phyloP scores from a whole-genome alignment of 23 red algal species.

The Gracilariopsis chorda region DNA sequence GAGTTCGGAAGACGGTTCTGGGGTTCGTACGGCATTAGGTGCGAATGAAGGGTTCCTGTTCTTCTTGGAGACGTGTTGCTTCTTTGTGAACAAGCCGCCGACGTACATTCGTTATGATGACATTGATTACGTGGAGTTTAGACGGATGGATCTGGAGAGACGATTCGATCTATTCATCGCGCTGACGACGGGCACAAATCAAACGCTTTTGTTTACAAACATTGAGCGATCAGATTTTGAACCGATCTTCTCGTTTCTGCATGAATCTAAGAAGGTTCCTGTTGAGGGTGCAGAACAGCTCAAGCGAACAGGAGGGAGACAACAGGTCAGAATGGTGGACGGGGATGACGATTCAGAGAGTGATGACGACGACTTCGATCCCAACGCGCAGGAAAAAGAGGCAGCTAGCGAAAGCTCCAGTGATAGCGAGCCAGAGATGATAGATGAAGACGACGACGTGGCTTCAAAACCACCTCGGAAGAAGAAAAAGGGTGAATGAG shows the following conservation, averaged over 20 bases:
- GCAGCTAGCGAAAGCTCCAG: background rate
- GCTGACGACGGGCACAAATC: slow-evolving; percentile 51
- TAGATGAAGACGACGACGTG: slow-evolving; percentile 22
- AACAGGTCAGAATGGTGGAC: slow-evolving; percentile 56
- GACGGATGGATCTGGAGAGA: slow-evolving; percentile 88
- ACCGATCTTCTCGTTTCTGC: slow-evolving; percentile 81
- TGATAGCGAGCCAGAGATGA: slow-evolving; percentile 10
- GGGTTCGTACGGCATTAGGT: slow-evolving; percentile 92
- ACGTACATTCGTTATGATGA: slow-evolving; percentile 98
- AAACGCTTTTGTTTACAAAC: slow-evolving; percentile 79
- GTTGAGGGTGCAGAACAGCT: slow-evolving; percentile 69
- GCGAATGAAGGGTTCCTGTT: slow-evolving; percentile 98
- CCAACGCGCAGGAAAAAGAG: slow-evolving; percentile 52
- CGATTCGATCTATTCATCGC: slow-evolving; percentile 93
- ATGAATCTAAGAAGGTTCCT: slow-evolving; percentile 82
- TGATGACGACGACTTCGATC: slow-evolving; percentile 94
- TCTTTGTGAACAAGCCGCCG: slow-evolving; percentile 99
- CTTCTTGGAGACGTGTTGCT: slow-evolving; percentile 93
- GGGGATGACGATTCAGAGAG: slow-evolving; percentile 81
- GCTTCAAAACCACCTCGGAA: slow-evolving; percentile 5
- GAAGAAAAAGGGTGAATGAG: slow-evolving; percentile 11
- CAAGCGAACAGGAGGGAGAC: slow-evolving; percentile 51
- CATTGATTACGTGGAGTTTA: slow-evolving; percentile 94
- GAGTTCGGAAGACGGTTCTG: slow-evolving; percentile 57
- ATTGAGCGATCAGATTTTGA: slow-evolving; percentile 96